Percentiles rank a stretch among this genome's conserved stretches.
These are phyloP conservation scores for Phanerodontia chrysosporium DNA, from an alignment of 768 basidiomycete species.

Conservation along the genomic window DNA sequence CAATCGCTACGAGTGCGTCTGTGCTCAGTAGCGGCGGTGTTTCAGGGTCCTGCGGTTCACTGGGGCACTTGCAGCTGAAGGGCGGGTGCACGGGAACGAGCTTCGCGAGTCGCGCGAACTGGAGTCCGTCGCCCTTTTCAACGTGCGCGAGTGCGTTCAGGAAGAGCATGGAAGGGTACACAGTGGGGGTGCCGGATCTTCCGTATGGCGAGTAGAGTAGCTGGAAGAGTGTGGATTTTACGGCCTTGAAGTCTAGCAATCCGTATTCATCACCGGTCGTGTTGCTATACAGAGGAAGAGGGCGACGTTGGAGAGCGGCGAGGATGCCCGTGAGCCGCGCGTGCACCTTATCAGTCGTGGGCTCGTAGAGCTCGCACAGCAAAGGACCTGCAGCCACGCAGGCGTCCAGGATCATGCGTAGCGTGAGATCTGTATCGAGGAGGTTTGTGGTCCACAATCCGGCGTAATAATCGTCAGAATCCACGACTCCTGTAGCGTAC, in stretches of 20 bases:
- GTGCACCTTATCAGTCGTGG: constrained; percentile 15
- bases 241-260: constrained; percentile 5
- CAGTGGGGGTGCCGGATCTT: too few relatives aligned
- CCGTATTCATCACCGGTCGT: not conserved
- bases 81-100: not conserved
- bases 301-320: not conserved
- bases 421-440: constrained; percentile 5
- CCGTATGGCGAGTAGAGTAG: constrained; percentile 7
- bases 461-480: constrained; percentile 21
- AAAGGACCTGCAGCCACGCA: constrained; percentile 19
- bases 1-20: not conserved
- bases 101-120: not conserved
- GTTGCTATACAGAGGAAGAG: not conserved
- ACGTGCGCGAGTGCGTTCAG: constrained; percentile 1
- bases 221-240: not conserved
- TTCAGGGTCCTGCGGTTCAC: not conserved
- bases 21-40: not conserved
- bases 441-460: constrained; percentile 14
- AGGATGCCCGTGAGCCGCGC: constrained; percentile 11
- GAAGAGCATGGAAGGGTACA: not conserved
- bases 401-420: constrained; percentile 18
- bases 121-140: constrained; percentile 5
- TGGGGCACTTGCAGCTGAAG: not conserved
- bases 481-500: constrained; percentile 25
- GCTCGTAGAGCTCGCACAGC: constrained; percentile 23